Evolutionary conservation across 495 filamentous ascomycete species (phyloP), one percentile per base, ranked within the genome.

Genomic region (Podospora sp.): DNA sequence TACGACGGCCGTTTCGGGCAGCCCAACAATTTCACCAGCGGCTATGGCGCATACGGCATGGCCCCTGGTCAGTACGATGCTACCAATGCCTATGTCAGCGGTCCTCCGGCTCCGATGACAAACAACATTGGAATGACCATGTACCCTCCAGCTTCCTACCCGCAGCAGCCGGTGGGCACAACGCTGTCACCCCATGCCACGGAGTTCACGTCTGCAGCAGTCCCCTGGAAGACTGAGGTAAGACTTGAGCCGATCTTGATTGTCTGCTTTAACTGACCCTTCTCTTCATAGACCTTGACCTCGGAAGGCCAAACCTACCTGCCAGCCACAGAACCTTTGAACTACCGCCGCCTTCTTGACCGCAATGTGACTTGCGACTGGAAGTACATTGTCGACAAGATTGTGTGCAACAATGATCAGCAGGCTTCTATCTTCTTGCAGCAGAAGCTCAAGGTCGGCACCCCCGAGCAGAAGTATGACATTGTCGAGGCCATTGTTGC

Each of bases 301-400:
- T 78, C 82, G 4, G 83, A 88, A 55, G 87, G 87, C 52, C 89
- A 90, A 70, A 94, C 91, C 0, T 97, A 95, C 72, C 76, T 98
- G 24, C 89, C 92, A 9, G 89, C 94, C 0, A 89, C 89, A 22
- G 96, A 98, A 76, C 96, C 95, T n/a, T 84, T 97, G 53, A 99
- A 99, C 76, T 99, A 99, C 68, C 92, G 96, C 60, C 92, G 93
- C 58, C 86, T 99, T 9, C 89, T 98, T 40, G 95, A 99, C 75
- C 94, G 95, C 70, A 97, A 93, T 71, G 92, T 97, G 72, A 96
- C 90, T 65, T 97, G 94, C 83, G 95, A 98, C 79, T 99, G 96
- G 95, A 97, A 94, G 79, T 97, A 97, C 73, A 98, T 99, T 69
- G 94, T 99, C 46, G 96, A 98, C 79, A 99, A 98, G 83, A 99